Evolutionary conservation across 2,329 filamentous ascomycete species (phyloP).

Genomic region (Talaromyces sp.): DNA sequence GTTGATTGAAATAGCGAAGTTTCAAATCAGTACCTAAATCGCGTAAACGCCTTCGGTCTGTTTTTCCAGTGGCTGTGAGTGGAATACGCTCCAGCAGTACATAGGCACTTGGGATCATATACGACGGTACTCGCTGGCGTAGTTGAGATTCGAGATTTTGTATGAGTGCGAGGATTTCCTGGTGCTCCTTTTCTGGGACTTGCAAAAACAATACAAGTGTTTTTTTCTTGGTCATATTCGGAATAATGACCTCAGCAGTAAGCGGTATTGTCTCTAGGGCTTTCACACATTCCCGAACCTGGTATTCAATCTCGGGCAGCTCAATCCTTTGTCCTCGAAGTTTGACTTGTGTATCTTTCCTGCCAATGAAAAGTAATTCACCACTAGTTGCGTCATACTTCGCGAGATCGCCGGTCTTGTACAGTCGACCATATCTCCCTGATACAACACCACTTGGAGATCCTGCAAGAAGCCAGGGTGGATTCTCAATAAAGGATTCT

Average conservation of each 20-base stretch:
- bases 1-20: not conserved
- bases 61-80: constrained; percentile 9
- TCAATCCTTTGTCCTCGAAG: constrained; percentile 45
- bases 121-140: constrained; percentile 20
- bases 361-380: constrained; percentile 32
- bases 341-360: constrained; percentile 42
- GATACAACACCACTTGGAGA: constrained; percentile 28
- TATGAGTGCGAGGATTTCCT: not conserved
- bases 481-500: constrained; percentile 34
- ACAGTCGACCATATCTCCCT: constrained; percentile 37
- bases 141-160: not conserved
- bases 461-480: constrained; percentile 36
- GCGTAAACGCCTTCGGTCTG: constrained; percentile 7
- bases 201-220: constrained; percentile 4
- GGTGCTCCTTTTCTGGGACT: not conserved
- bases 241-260: constrained; percentile 1
- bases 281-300: constrained; percentile 36
- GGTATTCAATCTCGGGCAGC: constrained; percentile 41
- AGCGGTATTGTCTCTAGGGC: constrained; percentile 20
- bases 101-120: constrained; percentile 28
- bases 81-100: constrained; percentile 6
- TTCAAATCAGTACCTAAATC: not conserved
- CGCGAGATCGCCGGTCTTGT: constrained; percentile 36
- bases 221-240: not conserved
- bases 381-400: constrained; percentile 37